Evolutionary conservation across 2,329 filamentous ascomycete genomes (phyloP).

Genomic region (Furcasterigmium sp.): DNA sequence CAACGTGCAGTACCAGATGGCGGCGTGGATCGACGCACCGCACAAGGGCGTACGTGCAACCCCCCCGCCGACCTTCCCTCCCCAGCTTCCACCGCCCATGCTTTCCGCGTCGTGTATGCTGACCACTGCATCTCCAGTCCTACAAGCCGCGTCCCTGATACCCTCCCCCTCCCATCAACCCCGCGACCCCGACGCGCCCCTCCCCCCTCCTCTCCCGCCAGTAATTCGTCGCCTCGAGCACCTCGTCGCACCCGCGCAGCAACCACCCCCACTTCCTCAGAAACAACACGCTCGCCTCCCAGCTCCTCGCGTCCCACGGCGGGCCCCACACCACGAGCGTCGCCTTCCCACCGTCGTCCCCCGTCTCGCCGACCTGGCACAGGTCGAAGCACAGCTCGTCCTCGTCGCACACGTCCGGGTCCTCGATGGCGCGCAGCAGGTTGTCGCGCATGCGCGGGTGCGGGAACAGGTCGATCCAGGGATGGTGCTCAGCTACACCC

Average conservation of each 20-base stretch:
- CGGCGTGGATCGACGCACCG: slow-evolving; percentile 2
- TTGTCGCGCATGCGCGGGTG: slow-evolving; percentile 21
- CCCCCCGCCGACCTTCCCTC: too few relatives aligned
- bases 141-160: too few relatives aligned
- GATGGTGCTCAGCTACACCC: slow-evolving; percentile 19
- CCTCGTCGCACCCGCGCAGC: slow-evolving; percentile 27
- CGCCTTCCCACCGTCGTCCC: slow-evolving; percentile 5
- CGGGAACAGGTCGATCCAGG: slow-evolving; percentile 27
- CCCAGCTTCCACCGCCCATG: too few relatives aligned
- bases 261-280: slow-evolving; percentile 37
- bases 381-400: slow-evolving; percentile 11
- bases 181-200: too few relatives aligned
- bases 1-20: slow-evolving; percentile 1
- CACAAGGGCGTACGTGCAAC: too few relatives aligned
- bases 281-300: slow-evolving; percentile 42
- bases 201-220: slow-evolving; percentile 18
- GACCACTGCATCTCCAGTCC: too few relatives aligned
- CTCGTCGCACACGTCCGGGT: slow-evolving; percentile 8
- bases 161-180: too few relatives aligned
- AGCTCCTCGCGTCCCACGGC: slow-evolving; percentile 34
- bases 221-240: slow-evolving; percentile 27
- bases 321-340: slow-evolving; percentile 8
- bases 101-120: too few relatives aligned
- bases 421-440: slow-evolving; percentile 11
- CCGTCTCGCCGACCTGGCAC: slow-evolving; percentile 10